Conservation (phyloP, 768 basidiomycete species). For the Lactarius tabidus region DNA sequence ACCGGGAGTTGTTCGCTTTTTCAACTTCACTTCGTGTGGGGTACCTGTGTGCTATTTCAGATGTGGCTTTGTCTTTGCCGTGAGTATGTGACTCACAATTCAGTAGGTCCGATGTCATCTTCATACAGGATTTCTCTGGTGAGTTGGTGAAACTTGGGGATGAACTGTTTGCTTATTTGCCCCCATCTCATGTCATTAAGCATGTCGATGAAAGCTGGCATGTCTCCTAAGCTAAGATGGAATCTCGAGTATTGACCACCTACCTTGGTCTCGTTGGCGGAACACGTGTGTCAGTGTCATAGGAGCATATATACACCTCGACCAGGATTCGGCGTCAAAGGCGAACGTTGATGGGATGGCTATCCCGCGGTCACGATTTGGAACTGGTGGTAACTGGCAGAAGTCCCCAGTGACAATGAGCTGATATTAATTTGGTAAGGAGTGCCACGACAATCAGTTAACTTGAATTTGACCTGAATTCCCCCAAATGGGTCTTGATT, state of each 20-base stretch:
- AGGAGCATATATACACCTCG: constrained; percentile 53
- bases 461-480: constrained; percentile 55
- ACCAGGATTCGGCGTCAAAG: constrained; percentile 80
- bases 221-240: background rate
- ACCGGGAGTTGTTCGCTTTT: constrained; percentile 53
- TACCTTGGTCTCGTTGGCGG: constrained; percentile 80
- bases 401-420: constrained; percentile 86
- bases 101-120: constrained; percentile 78
- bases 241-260: background rate
- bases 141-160: constrained; percentile 50
- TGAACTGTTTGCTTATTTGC: constrained; percentile 42
- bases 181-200: constrained; percentile 87
- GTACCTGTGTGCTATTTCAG: constrained; percentile 43
- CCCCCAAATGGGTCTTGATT: constrained; percentile 70
- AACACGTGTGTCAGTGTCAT: constrained; percentile 70
- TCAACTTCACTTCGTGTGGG: constrained; percentile 72
- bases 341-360: constrained; percentile 56
- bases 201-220: constrained; percentile 66
- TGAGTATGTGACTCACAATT: constrained; percentile 48
- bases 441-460: constrained; percentile 3
- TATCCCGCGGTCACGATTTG: constrained; percentile 45
- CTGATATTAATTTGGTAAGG: constrained; percentile 35
- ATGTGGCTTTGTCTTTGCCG: background rate
- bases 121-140: constrained; percentile 54
- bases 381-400: constrained; percentile 85